phyloP scores from a whole-genome alignment of 345 rosid species.

The Brassica napus region DNA sequence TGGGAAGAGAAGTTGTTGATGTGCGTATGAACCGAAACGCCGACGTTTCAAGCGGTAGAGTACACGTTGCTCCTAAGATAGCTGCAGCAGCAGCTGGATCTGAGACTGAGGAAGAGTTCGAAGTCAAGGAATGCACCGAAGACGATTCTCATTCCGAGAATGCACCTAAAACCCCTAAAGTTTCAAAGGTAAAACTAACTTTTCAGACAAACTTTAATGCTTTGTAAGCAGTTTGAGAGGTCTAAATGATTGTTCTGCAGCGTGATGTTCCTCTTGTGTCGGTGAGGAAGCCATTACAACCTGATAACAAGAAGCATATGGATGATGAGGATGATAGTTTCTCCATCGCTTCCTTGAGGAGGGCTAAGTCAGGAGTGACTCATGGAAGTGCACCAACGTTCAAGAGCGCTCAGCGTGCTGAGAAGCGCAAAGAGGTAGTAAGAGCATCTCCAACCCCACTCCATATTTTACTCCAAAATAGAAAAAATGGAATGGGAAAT shows the following conservation, averaged over 20 bases:
- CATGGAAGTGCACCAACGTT: conserved; percentile 87
- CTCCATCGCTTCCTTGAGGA: conserved; percentile 71
- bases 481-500: too few species aligned
- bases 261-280: background rate
- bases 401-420: conserved; percentile 72
- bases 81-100: conserved; percentile 52
- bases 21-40: conserved; percentile 60
- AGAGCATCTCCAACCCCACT: too few species aligned
- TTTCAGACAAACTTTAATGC: background rate
- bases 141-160: conserved; percentile 33
- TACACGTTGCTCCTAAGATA: conserved; percentile 49
- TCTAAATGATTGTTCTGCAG: background rate
- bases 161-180: conserved; percentile 22
- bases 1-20: conserved; percentile 73
- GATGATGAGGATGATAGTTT: conserved; percentile 89
- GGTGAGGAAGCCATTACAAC: conserved; percentile 57
- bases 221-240: background rate
- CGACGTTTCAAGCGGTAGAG: conserved; percentile 52
- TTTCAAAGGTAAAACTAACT: conserved; percentile 22
- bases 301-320: conserved; percentile 56
- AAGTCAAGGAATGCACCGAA: conserved; percentile 56
- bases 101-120: conserved; percentile 48
- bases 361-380: conserved; percentile 63
- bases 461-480: too few species aligned
- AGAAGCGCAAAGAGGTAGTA: conserved; percentile 84